These are phyloP conservation scores for Claviceps pazoutovae DNA, from an alignment of 2,329 filamentous ascomycete species.

Conservation along the genomic window DNA sequence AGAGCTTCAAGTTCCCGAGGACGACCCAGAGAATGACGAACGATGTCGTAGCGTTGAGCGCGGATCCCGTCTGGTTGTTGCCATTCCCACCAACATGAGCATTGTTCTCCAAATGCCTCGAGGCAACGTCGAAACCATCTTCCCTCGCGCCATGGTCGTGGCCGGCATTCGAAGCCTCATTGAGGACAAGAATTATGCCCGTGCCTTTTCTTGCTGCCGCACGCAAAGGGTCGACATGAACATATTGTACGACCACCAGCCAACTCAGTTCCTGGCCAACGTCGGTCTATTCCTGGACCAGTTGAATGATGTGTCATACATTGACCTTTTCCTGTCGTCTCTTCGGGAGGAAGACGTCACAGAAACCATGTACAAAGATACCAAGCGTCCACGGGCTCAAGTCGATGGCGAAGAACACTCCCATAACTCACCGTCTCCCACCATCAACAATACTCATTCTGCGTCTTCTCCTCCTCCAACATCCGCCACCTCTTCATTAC, in stretches of 20 bases:
- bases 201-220: conserved; percentile 76
- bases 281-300: conserved; percentile 71
- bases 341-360: conserved; percentile 87
- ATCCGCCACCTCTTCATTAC: not conserved
- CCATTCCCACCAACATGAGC: conserved; percentile 76
- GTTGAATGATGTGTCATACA: conserved; percentile 63
- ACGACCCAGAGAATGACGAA: conserved; percentile 86
- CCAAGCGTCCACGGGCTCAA: conserved; percentile 32
- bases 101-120: conserved; percentile 89
- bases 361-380: conserved; percentile 86
- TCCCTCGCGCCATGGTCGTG: conserved; percentile 79
- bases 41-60: conserved; percentile 84
- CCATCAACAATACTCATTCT: conserved; percentile 4
- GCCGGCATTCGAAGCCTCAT: conserved; percentile 77
- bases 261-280: conserved; percentile 67
- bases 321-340: conserved; percentile 84
- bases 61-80: conserved; percentile 73
- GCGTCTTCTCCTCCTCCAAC: conserved; percentile 6
- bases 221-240: conserved; percentile 97
- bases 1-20: conserved; percentile 71
- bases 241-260: conserved; percentile 86
- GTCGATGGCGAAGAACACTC: conserved; percentile 1
- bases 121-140: conserved; percentile 91
- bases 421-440: conserved; percentile 3
- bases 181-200: conserved; percentile 64